These are phyloP conservation scores for Medicago ruthenica DNA, from an alignment of 306 rosid genomes.

Conservation along the genomic window DNA sequence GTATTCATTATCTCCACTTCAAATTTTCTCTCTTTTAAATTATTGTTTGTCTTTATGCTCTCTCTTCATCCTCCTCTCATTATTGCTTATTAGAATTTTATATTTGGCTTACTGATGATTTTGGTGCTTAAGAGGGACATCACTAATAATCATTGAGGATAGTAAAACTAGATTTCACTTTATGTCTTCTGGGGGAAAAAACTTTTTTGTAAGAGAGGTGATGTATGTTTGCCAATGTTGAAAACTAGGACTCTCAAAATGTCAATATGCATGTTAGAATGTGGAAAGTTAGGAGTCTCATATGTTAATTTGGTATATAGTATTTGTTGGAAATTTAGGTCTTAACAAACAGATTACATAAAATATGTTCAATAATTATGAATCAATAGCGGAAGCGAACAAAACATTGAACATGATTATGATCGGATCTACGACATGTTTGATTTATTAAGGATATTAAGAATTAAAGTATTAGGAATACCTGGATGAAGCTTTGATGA, in stretches of 20 bases:
- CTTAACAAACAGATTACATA: too few relatives aligned
- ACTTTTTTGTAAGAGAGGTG: background rate
- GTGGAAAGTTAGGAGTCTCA: background rate
- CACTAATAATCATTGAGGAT: constrained; percentile 3
- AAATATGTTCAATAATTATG: too few relatives aligned
- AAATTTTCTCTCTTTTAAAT: background rate
- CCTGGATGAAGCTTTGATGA: too few relatives aligned
- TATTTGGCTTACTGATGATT: constrained; percentile 2
- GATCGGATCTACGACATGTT: too few relatives aligned
- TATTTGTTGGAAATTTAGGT: too few relatives aligned
- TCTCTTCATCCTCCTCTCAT: constrained; percentile 23
- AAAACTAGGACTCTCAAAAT: constrained; percentile 19
- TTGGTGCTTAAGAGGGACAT: background rate
- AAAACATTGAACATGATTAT: too few relatives aligned
- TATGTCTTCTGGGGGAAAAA: background rate
- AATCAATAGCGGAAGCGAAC: too few relatives aligned
- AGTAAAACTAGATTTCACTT: constrained; percentile 24
- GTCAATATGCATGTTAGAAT: background rate
- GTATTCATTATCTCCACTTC: constrained; percentile 35
- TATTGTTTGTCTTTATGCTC: background rate
- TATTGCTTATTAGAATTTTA: constrained; percentile 29
- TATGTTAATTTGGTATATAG: background rate
- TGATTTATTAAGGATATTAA: too few relatives aligned
- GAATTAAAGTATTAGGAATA: too few relatives aligned
- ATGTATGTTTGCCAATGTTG: background rate